Conservation (phyloP, 345 rosid species). For the Punica granatum region DNA sequence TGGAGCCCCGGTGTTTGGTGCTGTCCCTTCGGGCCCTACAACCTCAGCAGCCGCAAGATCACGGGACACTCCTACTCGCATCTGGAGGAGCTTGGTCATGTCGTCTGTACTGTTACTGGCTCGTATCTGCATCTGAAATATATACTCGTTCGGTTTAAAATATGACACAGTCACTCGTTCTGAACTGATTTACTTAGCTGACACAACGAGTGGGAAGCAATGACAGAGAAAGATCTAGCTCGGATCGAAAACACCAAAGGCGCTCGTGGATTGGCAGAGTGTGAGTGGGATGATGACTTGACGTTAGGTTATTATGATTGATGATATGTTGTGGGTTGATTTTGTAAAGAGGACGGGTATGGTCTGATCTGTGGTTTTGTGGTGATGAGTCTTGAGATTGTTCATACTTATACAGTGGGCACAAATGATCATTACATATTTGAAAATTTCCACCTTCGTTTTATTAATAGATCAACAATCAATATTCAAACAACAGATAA, state of each 20-base stretch:
- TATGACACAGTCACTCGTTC: background rate
- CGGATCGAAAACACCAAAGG: background rate
- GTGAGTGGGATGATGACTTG: background rate
- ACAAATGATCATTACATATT: no score
- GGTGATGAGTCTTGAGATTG: background rate
- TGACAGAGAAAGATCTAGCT: no score
- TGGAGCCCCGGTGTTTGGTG: conserved; percentile 55
- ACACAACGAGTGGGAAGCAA: background rate
- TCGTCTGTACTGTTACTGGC: no score
- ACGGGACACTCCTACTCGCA: background rate
- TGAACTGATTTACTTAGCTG: background rate
- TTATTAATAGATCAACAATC: no score
- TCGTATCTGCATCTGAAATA: no score
- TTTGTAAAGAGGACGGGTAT: no score
- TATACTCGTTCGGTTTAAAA: no score
- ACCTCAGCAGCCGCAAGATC: conserved; percentile 24
- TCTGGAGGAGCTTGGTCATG: background rate
- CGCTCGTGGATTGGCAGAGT: background rate
- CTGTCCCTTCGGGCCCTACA: conserved; percentile 42
- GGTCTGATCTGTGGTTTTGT: background rate
- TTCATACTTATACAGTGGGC: background rate
- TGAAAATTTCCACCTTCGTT: no score
- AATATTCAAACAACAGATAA: no score
- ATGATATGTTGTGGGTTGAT: background rate
- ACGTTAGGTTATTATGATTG: background rate